A percentile compares a stretch with the other conserved stretches of the same genome.
Evolutionary conservation across 139 green algal genomes (phyloP).

Genomic region (Micractinium sp.): DNA sequence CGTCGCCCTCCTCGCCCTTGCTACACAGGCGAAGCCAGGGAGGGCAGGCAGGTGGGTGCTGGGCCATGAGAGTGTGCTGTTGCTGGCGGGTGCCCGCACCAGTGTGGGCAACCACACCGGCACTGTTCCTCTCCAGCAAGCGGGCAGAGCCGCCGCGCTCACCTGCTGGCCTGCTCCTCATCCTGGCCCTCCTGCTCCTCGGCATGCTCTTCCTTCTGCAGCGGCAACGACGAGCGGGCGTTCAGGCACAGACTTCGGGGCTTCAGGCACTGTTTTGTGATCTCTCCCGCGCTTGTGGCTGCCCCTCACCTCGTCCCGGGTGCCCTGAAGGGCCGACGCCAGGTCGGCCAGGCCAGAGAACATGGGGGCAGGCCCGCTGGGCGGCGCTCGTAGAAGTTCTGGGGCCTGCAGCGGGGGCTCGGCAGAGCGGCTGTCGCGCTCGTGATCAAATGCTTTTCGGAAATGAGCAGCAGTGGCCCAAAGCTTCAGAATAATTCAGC

Average conservation of each 20-base stretch:
- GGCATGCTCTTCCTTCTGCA: not conserved
- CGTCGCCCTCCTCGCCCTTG: not conserved
- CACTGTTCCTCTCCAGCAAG: not conserved
- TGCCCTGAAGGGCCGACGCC: not conserved
- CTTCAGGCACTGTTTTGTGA: too few relatives aligned
- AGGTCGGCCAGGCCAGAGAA: not conserved
- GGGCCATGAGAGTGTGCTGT: not conserved
- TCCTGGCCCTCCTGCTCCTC: conserved; percentile 3
- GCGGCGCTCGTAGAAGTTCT: too few relatives aligned
- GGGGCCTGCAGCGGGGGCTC: too few relatives aligned
- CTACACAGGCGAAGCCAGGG: not conserved
- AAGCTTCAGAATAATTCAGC: not conserved
- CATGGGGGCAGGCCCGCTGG: not conserved
- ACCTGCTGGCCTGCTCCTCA: not conserved
- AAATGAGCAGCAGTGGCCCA: too few relatives aligned
- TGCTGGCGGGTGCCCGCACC: not conserved
- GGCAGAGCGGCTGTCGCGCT: too few relatives aligned
- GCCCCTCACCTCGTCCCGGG: not conserved
- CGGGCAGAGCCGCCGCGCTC: not conserved
- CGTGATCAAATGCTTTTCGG: too few relatives aligned
- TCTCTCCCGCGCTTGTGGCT: too few relatives aligned
- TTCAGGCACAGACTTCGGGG: not conserved
- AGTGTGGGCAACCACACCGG: not conserved
- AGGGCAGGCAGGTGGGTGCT: not conserved
- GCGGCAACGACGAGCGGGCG: too few relatives aligned